Percentiles rank a stretch among this genome's conserved stretches.
These are phyloP conservation scores for Terfezia boudieri DNA, from an alignment of 495 filamentous ascomycete species.

Conservation along the genomic window DNA sequence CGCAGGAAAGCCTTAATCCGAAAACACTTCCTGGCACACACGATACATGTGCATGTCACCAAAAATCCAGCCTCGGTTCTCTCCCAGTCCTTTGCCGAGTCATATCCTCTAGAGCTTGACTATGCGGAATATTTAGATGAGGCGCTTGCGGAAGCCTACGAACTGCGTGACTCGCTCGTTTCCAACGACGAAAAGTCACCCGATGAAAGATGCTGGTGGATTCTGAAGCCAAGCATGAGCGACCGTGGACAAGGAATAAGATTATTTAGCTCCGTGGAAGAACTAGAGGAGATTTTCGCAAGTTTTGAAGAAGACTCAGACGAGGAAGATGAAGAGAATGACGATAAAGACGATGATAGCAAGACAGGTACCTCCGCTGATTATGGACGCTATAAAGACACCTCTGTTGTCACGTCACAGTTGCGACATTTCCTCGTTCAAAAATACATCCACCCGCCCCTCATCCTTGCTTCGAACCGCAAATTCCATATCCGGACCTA, in stretches of 20 bases:
- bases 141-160: slow-evolving; percentile 68
- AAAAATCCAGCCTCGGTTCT: slow-evolving; percentile 59
- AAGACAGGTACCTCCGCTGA: background rate
- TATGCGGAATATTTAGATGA: slow-evolving; percentile 95
- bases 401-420: slow-evolving; percentile 41
- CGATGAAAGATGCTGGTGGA: slow-evolving; percentile 73
- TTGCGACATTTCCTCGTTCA: slow-evolving; percentile 91
- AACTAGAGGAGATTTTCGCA: slow-evolving; percentile 66
- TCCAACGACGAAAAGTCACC: slow-evolving; percentile 30
- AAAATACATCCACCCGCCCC: slow-evolving; percentile 79
- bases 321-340: slow-evolving; percentile 33
- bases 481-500: slow-evolving; percentile 96
- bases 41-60: slow-evolving; percentile 52
- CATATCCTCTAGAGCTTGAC: slow-evolving; percentile 74
- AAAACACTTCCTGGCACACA: slow-evolving; percentile 75
- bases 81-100: slow-evolving; percentile 41
- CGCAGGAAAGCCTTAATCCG: slow-evolving; percentile 81
- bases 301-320: slow-evolving; percentile 45
- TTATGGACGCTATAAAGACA: slow-evolving; percentile 23
- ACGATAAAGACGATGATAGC: slow-evolving; percentile 12
- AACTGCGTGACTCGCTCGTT: slow-evolving; percentile 52
- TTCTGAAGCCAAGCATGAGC: slow-evolving; percentile 91
- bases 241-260: slow-evolving; percentile 83
- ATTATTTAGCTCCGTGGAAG: slow-evolving; percentile 60
- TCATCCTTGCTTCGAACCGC: slow-evolving; percentile 42